These are phyloP conservation scores for Taphrina confusa DNA, from an alignment of 1,139 yeast species.

Conservation along the genomic window DNA sequence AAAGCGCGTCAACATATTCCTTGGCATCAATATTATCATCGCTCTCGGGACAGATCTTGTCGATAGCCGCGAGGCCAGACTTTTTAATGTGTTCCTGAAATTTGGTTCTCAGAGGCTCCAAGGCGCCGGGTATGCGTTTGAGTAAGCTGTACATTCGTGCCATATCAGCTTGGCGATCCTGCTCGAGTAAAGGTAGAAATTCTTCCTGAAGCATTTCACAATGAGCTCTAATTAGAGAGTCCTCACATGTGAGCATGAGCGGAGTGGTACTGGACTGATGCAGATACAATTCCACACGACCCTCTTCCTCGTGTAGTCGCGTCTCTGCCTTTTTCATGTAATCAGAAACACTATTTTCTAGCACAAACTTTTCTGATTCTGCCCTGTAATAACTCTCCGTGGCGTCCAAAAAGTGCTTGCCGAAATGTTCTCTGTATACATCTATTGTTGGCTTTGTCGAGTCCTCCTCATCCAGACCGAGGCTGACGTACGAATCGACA, in stretches of 20 bases:
- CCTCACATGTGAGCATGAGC: conserved; percentile 71
- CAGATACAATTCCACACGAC: conserved; percentile 72
- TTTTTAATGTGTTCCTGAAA: conserved; percentile 73
- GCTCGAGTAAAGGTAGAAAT: conserved; percentile 69
- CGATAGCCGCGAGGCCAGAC: conserved; percentile 70
- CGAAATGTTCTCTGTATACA: conserved; percentile 79
- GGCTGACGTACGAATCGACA: conserved; percentile 71
- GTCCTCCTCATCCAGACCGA: conserved; percentile 57
- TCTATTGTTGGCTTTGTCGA: conserved; percentile 79
- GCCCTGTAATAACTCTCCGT: conserved; percentile 71
- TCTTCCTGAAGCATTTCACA: conserved; percentile 75
- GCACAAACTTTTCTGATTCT: conserved; percentile 69
- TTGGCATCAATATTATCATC: conserved; percentile 62
- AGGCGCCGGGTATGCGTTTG: conserved; percentile 61
- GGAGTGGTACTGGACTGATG: conserved; percentile 84
- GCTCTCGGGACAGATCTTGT: conserved; percentile 59
- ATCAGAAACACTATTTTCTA: conserved; percentile 79
- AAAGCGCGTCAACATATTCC: conserved; percentile 73
- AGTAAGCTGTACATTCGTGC: conserved; percentile 75
- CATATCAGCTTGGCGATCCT: conserved; percentile 73
- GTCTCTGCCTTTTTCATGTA: conserved; percentile 85
- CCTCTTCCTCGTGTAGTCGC: conserved; percentile 78
- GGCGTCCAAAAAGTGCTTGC: conserved; percentile 68
- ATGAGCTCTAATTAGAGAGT: conserved; percentile 75
- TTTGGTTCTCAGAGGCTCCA: conserved; percentile 72